These are phyloP conservation scores for Tetrapisispora phaffii DNA, from an alignment of 805 yeast genomes.

Conservation along the genomic window DNA sequence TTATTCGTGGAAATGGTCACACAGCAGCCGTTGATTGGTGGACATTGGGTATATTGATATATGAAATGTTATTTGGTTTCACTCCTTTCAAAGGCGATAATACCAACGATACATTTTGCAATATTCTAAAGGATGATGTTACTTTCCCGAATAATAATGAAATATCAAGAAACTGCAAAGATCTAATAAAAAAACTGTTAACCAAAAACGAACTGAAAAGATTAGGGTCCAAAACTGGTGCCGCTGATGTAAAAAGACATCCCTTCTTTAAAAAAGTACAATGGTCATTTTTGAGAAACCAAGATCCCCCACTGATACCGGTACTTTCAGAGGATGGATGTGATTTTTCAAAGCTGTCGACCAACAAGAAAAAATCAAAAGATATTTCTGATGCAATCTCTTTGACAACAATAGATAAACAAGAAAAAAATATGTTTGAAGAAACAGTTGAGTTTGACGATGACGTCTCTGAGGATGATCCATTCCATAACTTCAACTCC, in stretches of 20 bases:
- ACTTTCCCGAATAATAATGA: constrained; percentile 60
- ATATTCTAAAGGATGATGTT: constrained; percentile 76
- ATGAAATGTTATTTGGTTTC: constrained; percentile 90
- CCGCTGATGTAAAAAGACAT: constrained; percentile 87
- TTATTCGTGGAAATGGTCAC: constrained; percentile 92
- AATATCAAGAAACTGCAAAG: constrained; percentile 67
- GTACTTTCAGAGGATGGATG: constrained; percentile 48
- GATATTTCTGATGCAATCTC: constrained; percentile 13
- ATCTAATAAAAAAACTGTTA: constrained; percentile 66
- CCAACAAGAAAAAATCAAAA: constrained; percentile 16
- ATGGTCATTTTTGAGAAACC: constrained; percentile 92
- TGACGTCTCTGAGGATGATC: constrained; percentile 44
- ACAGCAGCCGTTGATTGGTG: constrained; percentile 99
- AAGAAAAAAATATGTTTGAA: constrained; percentile 24
- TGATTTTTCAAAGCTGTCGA: constrained; percentile 36
- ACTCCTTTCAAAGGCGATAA: constrained; percentile 94
- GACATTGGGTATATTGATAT: constrained; percentile 89
- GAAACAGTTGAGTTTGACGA: constrained; percentile 30
- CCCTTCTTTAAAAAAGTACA: constrained; percentile 83
- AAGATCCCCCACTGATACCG: constrained; percentile 93
- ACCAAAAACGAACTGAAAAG: constrained; percentile 85
- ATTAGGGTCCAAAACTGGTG: constrained; percentile 87
- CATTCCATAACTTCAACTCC: constrained; percentile 77
- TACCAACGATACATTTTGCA: constrained; percentile 81
- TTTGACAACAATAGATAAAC: constrained; percentile 16